phyloP scores from a whole-genome alignment of 2,329 filamentous ascomycete genomes.

The Neofusicoccum kwambonambiense region DNA sequence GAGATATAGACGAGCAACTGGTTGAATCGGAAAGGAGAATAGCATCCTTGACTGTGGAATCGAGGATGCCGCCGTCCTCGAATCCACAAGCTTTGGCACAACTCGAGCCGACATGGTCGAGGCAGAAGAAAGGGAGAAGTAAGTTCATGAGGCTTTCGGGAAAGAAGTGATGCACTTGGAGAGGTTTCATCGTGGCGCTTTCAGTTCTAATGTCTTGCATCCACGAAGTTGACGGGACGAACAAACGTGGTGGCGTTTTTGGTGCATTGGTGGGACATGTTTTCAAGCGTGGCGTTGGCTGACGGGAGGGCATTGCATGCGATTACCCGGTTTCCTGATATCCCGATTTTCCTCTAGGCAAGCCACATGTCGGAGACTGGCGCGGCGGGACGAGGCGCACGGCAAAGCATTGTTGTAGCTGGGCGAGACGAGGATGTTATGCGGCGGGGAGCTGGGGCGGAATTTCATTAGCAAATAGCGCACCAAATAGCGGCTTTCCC shows the following conservation, averaged over 20 bases:
- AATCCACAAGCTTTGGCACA: conserved; percentile 1
- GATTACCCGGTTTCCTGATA: background rate
- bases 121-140: background rate
- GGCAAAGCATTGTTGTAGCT: background rate
- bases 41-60: background rate
- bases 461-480: conserved; percentile 13
- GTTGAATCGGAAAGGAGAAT: background rate
- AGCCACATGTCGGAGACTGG: background rate
- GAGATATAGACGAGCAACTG: background rate
- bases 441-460: background rate
- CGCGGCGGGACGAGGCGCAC: background rate
- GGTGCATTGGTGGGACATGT: background rate
- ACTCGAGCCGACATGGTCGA: background rate
- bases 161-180: background rate
- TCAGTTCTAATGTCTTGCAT: background rate
- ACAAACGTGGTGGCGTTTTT: background rate
- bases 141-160: background rate
- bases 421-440: background rate
- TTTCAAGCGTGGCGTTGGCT: background rate
- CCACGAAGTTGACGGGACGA: background rate
- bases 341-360: background rate
- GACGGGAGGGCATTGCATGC: background rate
- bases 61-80: background rate
- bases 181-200: background rate
- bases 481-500: background rate